Evolutionary conservation across 495 filamentous ascomycete species (phyloP), one percentile per base, ranked within the genome.

Genomic region (Trichodelitschia bisporula): DNA sequence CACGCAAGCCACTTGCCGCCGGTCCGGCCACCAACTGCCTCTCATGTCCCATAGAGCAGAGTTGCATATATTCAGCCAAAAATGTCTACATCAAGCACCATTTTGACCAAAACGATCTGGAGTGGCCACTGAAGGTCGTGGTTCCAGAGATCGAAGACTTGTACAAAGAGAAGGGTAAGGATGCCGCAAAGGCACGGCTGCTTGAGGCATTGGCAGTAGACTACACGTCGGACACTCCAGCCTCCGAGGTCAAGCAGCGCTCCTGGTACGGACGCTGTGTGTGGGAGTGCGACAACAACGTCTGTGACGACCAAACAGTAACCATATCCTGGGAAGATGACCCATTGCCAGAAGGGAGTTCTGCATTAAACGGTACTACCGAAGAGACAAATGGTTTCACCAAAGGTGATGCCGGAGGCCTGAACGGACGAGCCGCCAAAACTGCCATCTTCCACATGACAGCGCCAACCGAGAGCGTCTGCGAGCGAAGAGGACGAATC

Each of bases 221-320:
- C 47, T 92, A 90, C 40, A 56, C 64, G 19, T 26, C 18, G 2
- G 36, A 36, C 10, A 54, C 51, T 4, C 64, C 63, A 0, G 40
- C 57, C 1, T 49, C 54, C 5, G 56, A 68, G 4, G 57, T 82
- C 8, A 59, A 69, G 30, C 32, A 50, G 6, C 53, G 66, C 13
- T 69, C 73, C 12, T 92, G 80, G 82, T 93, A 77, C 42, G 86
- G 86, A 1, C 67, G 83, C 18, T 97, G 89, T 45, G 86, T 97
- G 5, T 97, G 72, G 50, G 86, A 92, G 47, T 58, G 69, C n/a
- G 78, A 83, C 47, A 97, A 93, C 43, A 67, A 80, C 42, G 86
- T 83, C 15, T 77, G 72, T 44, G 86, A 97, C 46, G 77, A 92
- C 42, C 84, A 95, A 46, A 53, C 70, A 16, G 86, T 95, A 5